Evolutionary conservation across 1,139 yeast species (phyloP).

Genomic region (Wickerhamiella pararugosa): DNA sequence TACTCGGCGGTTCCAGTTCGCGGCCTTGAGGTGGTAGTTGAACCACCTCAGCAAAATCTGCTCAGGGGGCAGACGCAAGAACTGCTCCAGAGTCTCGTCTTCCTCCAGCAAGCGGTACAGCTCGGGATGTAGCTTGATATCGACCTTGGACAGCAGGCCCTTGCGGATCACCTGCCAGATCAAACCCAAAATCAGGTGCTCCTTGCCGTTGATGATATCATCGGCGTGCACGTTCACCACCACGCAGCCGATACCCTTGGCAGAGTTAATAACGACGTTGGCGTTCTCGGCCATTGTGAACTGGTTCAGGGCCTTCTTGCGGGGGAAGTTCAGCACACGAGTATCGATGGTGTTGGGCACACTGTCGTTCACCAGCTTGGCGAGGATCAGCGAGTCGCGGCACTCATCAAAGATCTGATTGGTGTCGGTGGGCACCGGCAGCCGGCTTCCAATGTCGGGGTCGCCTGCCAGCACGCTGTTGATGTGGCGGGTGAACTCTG

Average conservation of each 20-base stretch:
- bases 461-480: constrained; percentile 89
- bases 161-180: constrained; percentile 98
- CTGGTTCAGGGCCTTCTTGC: constrained; percentile 73
- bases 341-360: constrained; percentile 98
- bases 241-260: constrained; percentile 96
- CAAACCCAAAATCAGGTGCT: constrained; percentile 84
- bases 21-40: constrained; percentile 87
- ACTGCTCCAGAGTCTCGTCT: constrained; percentile 94
- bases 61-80: constrained; percentile 92
- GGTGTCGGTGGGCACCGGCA: constrained; percentile 88
- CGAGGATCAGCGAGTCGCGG: constrained; percentile 84
- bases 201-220: constrained; percentile 93
- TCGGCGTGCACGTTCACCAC: constrained; percentile 97
- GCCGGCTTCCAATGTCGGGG: constrained; percentile 61
- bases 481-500: constrained; percentile 91
- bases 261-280: constrained; percentile 91
- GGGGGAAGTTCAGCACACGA: constrained; percentile 83
- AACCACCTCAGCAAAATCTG: constrained; percentile 95
- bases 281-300: constrained; percentile 96
- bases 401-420: constrained; percentile 96
- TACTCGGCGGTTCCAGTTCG: constrained; percentile 81
- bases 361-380: constrained; percentile 89
- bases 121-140: constrained; percentile 92
- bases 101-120: constrained; percentile 87
- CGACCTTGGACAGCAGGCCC: constrained; percentile 87